Evolutionary conservation across 345 rosid genomes (phyloP), one percentile per base, ranked within the genome.

Genomic region (Gossypium arboreum): DNA sequence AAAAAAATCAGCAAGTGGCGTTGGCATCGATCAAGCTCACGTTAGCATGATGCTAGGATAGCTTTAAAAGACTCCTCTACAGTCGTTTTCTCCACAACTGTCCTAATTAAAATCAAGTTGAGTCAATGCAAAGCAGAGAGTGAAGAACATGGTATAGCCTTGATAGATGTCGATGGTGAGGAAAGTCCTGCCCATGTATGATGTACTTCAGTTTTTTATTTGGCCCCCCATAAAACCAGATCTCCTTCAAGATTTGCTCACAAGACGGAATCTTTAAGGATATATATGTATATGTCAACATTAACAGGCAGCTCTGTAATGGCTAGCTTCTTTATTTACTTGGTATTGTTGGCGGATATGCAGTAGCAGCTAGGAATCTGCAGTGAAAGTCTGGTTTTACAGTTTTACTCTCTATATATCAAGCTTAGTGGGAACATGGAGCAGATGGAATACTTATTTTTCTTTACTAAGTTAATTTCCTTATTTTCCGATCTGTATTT

Each of bases 221-320:
- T 69, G 73, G 47, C 27, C 63, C 60, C 59, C 47, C 47, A 69
- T 20, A 27, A 17, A 29, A 69, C 17, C n/a, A 51, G n/a, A 69
- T 51, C 60, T 52, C 73, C 9, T 27, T 52, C 60, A 69, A 52
- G 73, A 69, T 69, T 48, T 69, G 60, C 47, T 69, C 47, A 69
- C n/a, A 56, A 20, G 41, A 56, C 10, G 52, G 60, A 69, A 69
- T 52, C 45, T 51, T 50, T 18, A 11, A 34, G 41, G 12, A 9
- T 68, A 2, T 20, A 20, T 18, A 48, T 10, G 12, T 18, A 55
- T 18, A 22, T 48, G 12, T 13, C 71, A 47, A 22, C 20, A 45
- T 56, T 57, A 58, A 58, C 62, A 58, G 8, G 17, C 18, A 68
- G 39, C 17, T 45, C 13, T 4, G 2, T n/a, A 13, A 20, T 17